phyloP scores from a whole-genome alignment of 2,329 filamentous ascomycete species.

The Diaporthe sp. region DNA sequence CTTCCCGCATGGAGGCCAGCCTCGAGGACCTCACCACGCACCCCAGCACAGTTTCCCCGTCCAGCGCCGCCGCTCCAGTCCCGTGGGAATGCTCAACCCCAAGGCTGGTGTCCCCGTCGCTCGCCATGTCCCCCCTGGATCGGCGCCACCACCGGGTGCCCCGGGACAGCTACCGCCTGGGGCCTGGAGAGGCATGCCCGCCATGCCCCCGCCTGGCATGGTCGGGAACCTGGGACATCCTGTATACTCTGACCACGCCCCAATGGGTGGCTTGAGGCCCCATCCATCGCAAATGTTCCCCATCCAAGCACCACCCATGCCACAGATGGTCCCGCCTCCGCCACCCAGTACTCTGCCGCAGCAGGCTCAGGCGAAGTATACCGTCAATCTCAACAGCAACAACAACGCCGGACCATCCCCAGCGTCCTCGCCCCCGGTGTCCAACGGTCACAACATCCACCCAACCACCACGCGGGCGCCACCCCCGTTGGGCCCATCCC shows the following conservation, averaged over 20 bases:
- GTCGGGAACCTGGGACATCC: background rate
- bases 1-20: slow-evolving; percentile 5
- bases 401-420: background rate
- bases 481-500: background rate
- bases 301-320: background rate
- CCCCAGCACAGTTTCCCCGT: slow-evolving; percentile 8
- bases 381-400: background rate
- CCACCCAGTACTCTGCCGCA: background rate
- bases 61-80: slow-evolving; percentile 25
- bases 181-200: background rate
- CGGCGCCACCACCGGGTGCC: background rate
- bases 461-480: background rate
- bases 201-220: background rate
- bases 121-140: background rate
- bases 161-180: background rate
- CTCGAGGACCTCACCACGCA: background rate
- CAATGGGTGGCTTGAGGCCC: slow-evolving; percentile 4
- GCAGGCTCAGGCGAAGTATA: background rate
- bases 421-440: background rate
- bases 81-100: background rate
- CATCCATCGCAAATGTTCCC: slow-evolving; percentile 28
- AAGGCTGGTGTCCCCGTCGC: background rate
- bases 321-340: slow-evolving; percentile 9
- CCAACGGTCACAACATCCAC: background rate
- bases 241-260: background rate